Evolutionary conservation across 345 rosid species (phyloP).

Genomic region (Eucalyptus polyanthemos): DNA sequence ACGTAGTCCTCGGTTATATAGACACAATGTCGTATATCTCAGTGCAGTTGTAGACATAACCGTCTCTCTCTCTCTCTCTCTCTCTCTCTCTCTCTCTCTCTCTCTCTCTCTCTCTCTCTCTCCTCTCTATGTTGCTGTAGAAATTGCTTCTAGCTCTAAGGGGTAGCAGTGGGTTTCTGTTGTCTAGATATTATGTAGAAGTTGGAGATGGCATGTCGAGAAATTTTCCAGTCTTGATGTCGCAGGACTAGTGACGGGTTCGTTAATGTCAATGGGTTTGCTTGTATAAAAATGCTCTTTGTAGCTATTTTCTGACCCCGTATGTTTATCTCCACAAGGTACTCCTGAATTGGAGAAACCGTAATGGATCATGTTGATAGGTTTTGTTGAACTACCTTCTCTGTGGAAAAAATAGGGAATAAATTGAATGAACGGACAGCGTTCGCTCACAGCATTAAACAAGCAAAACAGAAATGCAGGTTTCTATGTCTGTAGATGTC

Average conservation of each 20-base stretch:
- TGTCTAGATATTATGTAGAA: not conserved
- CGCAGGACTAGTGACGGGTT: not conserved
- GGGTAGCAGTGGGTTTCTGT: not conserved
- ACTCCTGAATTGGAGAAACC: not conserved
- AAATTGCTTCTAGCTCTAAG: not conserved
- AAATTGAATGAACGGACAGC: not conserved
- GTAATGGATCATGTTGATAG: not conserved
- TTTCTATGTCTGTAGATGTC: not conserved
- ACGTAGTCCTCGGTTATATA: not conserved
- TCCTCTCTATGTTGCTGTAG: not conserved
- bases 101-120: not conserved
- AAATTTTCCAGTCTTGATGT: not conserved
- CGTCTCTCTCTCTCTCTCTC: not conserved
- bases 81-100: not conserved
- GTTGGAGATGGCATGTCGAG: not conserved
- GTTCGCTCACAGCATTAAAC: not conserved
- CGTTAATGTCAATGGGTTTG: not conserved
- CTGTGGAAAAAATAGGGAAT: not conserved
- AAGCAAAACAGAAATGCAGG: not conserved
- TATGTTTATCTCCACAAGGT: not conserved
- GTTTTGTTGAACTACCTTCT: not conserved
- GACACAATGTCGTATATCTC: not conserved
- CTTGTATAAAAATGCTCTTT: not conserved
- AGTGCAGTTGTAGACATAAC: not conserved
- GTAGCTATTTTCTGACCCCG: not conserved